Evolutionary conservation across 1,139 yeast genomes (phyloP), one percentile per base, ranked within the genome.

Genomic region (Saccharomyces hybrid): DNA sequence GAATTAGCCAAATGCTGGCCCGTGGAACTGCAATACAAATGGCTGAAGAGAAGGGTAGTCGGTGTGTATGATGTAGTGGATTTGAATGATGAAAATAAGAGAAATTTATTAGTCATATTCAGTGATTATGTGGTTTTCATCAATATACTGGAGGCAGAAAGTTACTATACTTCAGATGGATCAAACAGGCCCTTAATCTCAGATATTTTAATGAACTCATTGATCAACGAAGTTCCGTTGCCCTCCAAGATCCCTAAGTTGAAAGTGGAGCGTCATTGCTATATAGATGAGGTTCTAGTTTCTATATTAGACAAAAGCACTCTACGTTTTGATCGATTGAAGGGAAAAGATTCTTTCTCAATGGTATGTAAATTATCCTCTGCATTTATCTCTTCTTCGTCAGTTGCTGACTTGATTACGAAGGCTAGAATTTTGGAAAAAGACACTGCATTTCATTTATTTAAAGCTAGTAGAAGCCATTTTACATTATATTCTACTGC

Each of bases 1-100:
- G 97, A 89, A 64, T 70, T 90, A 27, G 95, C 97, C 5, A 76
- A 81, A 8, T 82, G 82, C 25, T 91, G 97, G 97, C 98, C 98
- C 0, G 73, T 81, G 0, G 91, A 86, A 62, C 75, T 91, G 28
- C 96, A 88, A 61, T 85, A 84, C 64, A 96, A 96, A 27, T 90
- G 97, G 97, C 70, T 89, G 26, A 78, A 85, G 31, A 77, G 98
- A 56, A 79, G 95, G 58, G 93, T 91, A 3, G 90, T 91, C 19
- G 87, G 95, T 0, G 84, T 90, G 1, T 86, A 82, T 69, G 96
- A 83, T 60, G 79, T 78, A 2, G 67, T 62, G 3, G 62, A 60
- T 42, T 55, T 71, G 3, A 82, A 77, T 60, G 74, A 73, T 53
- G 49, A 46, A 59, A 65, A 70, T 7, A 69, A 71, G 46, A 70